Base-by-base conservation (phyloP, 805 yeast genomes). In the Cyberlindnera maritima region DNA sequence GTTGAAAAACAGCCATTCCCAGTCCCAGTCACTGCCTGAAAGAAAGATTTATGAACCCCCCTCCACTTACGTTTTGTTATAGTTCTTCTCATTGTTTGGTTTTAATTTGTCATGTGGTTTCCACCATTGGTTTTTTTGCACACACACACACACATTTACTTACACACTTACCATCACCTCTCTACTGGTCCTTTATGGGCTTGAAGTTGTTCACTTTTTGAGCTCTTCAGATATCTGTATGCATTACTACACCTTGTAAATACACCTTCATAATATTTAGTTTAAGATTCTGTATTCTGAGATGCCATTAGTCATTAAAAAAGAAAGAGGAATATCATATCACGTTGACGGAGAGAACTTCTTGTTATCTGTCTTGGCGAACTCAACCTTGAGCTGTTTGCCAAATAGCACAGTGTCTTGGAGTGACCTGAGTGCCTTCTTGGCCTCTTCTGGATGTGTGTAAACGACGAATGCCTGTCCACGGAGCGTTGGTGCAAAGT, bases 381-480 rank as follows among this genome's bases (percentile, higher is more conserved):
- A 79, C 40, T 71, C 73, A 2, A 84, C 64, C 11, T 56, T 60
- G 39, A 84, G 49, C 5, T 65, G 65, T 53, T 80, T 81, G 1
- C 77, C 83, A 54, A 85, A 82, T 31, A 86, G 70, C 2, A 49
- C 46, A 31, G 72, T 74, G 2, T 70, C 69, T 40, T 82, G 74
- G 12, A 80, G 58, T 5, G 74, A 63, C 33, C 71, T 67, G 50
- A 75, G 41, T 0, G 88, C 88, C 39, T 68, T 41, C 12, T 72
- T 67, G 0, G 90, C 82, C 36, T 75, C 77, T 18, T 72, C 73
- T 1, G 68, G 48, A 20, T 74, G 71, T 29, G 75, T 70, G 53
- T 81, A 71, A 1, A 77, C 67, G 2, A 85, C 62, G 67, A 83
- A 85, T 0, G 89, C 90, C 58, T 83, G 88, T 0, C 89, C 90